phyloP scores from a whole-genome alignment of 495 filamentous ascomycete species.

The Hypoxylon subgilvum region DNA sequence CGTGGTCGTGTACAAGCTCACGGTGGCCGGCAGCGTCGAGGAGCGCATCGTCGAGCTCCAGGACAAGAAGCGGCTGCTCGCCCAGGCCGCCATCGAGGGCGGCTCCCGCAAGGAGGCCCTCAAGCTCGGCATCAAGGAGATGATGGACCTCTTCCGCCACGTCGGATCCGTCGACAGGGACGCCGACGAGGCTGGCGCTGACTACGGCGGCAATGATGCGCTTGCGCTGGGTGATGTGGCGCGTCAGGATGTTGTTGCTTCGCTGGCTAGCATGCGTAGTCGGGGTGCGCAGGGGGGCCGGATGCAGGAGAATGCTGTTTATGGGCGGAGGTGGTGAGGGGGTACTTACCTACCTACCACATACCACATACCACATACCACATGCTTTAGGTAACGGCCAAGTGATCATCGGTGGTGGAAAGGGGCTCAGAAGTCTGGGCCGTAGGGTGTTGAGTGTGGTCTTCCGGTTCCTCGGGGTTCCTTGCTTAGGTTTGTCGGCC shows the following conservation, averaged over 20 bases:
- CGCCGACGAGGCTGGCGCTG: neutral
- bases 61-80: conserved; percentile 87
- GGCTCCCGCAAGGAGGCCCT: conserved; percentile 63
- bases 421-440: too few species aligned
- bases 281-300: conserved; percentile 1
- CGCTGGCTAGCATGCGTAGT: conserved; percentile 17
- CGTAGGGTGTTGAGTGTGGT: too few species aligned
- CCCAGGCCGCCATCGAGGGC: conserved; percentile 82
- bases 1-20: conserved; percentile 92
- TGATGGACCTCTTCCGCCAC: conserved; percentile 83
- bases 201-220: conserved; percentile 2
- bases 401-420: too few species aligned
- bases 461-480: too few species aligned
- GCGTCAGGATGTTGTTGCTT: conserved; percentile 21
- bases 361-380: too few species aligned
- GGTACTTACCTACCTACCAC: too few species aligned
- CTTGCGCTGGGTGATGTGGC: conserved; percentile 7
- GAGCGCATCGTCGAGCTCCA: conserved; percentile 91
- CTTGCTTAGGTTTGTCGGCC: too few species aligned
- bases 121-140: conserved; percentile 92
- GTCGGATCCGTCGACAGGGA: conserved; percentile 47
- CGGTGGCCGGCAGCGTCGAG: conserved; percentile 83
- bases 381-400: too few species aligned
- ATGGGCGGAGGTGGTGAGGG: conserved; percentile 49
- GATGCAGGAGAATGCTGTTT: conserved; percentile 44